Evolutionary conservation across 495 filamentous ascomycete genomes (phyloP).

Genomic region (Usnea hakonensis): DNA sequence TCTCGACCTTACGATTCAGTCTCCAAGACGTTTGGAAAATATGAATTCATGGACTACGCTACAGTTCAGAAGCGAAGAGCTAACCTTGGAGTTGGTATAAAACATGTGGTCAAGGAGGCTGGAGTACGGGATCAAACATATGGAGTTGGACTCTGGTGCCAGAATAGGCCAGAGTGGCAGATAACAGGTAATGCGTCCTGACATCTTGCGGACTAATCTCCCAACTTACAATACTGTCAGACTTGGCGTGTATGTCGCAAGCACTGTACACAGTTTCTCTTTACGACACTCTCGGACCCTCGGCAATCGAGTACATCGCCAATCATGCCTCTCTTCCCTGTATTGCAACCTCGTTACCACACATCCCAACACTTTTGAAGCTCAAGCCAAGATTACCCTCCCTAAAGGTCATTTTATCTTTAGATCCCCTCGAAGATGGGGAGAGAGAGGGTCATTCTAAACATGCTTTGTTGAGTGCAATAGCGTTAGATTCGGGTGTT

Average conservation of each 20-base stretch:
- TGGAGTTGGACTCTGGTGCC: slow-evolving; percentile 87
- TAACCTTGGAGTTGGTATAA: slow-evolving; percentile 79
- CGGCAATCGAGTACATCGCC: slow-evolving; percentile 89
- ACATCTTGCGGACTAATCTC: background rate
- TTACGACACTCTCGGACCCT: slow-evolving; percentile 89
- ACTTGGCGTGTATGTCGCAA: slow-evolving; percentile 86
- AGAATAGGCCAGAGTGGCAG: slow-evolving; percentile 97
- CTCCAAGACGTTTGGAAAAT: slow-evolving; percentile 70
- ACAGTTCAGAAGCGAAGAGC: slow-evolving; percentile 72
- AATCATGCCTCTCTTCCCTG: slow-evolving; percentile 73
- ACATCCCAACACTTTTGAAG: slow-evolving; percentile 79
- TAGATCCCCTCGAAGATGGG: slow-evolving; percentile 79
- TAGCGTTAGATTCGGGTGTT: slow-evolving; percentile 66
- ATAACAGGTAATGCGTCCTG: slow-evolving; percentile 56
- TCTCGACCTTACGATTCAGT: slow-evolving; percentile 68
- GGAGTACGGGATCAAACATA: slow-evolving; percentile 62
- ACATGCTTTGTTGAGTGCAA: slow-evolving; percentile 59
- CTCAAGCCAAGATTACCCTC: slow-evolving; percentile 68
- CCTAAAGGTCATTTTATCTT: slow-evolving; percentile 80
- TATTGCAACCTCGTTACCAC: slow-evolving; percentile 72
- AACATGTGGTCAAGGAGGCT: slow-evolving; percentile 67
- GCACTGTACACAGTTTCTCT: slow-evolving; percentile 85
- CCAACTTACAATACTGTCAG: slow-evolving; percentile 33
- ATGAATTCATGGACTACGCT: slow-evolving; percentile 76
- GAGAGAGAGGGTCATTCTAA: slow-evolving; percentile 76